Base-by-base conservation (phyloP, 495 filamentous ascomycete species). In the Penicillium dipodomyicola region DNA sequence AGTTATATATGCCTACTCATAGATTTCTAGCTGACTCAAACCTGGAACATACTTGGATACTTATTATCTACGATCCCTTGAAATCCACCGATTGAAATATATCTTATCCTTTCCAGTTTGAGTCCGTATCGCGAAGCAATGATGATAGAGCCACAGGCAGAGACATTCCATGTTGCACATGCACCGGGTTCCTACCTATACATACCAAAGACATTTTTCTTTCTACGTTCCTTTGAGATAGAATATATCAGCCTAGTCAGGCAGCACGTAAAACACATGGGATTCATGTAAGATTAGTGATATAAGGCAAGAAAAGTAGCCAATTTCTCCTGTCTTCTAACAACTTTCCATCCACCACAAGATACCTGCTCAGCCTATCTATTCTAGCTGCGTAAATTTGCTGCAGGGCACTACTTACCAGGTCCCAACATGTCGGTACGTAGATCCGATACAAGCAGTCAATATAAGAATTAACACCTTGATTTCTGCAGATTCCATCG, bases 391-490 rank as follows among this genome's bases (percentile, higher is more conserved):
- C 33, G 14, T 15, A 39, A n/a, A n/a, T 39, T 2, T 7, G 6
- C 17, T 39, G 2, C 35, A 23, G 22, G 6, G n/a, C 12, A 44
- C 20, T 22, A 14, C 4, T 22, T n/a, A 29, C 9, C 20, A 23
- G n/a, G 11, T 15, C 33, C 17, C 27, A 44, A 54, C 14, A 54
- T 54, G 51, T 33, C 40, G 37, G 51, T 45, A 23, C 2, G 51
- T 44, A 30, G 9, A 20, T 48, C 45, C 2, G 15, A 15, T 3
- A 39, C 35, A 17, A n/a, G 15, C 30, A 7, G 1, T 23, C 4
- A 5, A 14, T 9, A 50, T 17, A 19, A 51, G 3, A 12, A 33
- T 40, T 54, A 23, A 54, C 17, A 23, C 9, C 20, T n/a, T 14
- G 10, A 6, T 8, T 41, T 29, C 40, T n/a, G 3, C 17, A 45